Base-by-base conservation (phyloP, 1,139 yeast genomes). In the Yamadazyma friedrichii region DNA sequence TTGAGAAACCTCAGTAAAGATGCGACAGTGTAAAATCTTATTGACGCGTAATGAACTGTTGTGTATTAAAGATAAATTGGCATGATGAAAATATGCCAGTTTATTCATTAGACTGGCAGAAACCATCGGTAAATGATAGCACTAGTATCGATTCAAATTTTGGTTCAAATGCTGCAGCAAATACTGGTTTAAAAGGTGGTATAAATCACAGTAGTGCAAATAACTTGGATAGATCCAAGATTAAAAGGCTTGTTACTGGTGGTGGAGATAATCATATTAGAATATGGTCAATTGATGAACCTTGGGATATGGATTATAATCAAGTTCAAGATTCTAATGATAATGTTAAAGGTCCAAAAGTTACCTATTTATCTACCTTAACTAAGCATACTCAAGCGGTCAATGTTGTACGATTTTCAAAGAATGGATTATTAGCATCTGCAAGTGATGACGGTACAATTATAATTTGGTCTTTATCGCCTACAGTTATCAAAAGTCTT, bases 381-480 rank as follows among this genome's bases (percentile, higher is more conserved):
- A 63, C 82, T 3, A 89, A 89, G 52, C 98, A 94, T 58, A 86
- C 94, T 2, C 96, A 89, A 60, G 96, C 98, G 0, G 97, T 93
- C 15, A 93, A 93, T 59, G 89, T 80, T 27, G 96, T 88, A 5
- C 70, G 96, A 40, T 93, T 89, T 58, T 82, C 82, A 55, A 82
- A 84, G 1, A 63, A 59, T 3, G 94, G 94, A 0, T 50, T 76
- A 9, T 65, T 93, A 30, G 98, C 98, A 0, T 77, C 94, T 0
- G 97, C 96, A 0, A 95, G 97, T 2, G 99, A 93, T 56, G 98
- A 93, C 58, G 98, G 98, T 1, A 79, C 84, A 9, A 74, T 93
- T 13, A 70, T 91, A 47, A 61, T 93, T 29, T 93, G 98, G 98
- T 70, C 70, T 34, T 67, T 74, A 22, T 70, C 82, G 15, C 84